A percentile compares a stretch with the other conserved stretches of the same genome.
Conservation (phyloP, 352 stramenopile genomes). For the Pythium phragmiticola region DNA sequence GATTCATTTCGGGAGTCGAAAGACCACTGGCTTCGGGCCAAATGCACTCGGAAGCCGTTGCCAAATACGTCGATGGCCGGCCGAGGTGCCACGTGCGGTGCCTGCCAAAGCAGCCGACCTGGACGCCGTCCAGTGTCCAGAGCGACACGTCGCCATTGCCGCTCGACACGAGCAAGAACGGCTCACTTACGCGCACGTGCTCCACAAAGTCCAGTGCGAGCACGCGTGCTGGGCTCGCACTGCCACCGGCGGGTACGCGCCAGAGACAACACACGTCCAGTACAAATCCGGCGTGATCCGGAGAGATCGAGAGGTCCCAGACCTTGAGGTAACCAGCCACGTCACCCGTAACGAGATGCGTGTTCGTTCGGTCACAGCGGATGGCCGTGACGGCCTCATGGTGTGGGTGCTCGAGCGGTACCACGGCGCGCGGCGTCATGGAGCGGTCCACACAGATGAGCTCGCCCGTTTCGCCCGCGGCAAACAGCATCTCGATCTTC, state of each 20-base stretch:
- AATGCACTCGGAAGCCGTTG: conserved; percentile 42
- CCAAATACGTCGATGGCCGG: conserved; percentile 46
- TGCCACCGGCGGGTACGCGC: conserved; percentile 27
- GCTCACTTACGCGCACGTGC: conserved; percentile 48
- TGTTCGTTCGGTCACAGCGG: conserved; percentile 56
- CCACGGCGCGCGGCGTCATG: conserved; percentile 52
- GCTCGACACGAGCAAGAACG: conserved; percentile 65
- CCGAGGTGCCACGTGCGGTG: conserved; percentile 66
- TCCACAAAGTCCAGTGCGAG: conserved; percentile 64
- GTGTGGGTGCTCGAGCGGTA: conserved; percentile 35
- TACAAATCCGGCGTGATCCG: conserved; percentile 55
- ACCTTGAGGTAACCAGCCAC: conserved; percentile 54
- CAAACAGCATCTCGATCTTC: conserved; percentile 73
- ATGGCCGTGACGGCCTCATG: conserved; percentile 56
- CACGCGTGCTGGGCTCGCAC: conserved; percentile 27
- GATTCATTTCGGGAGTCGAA: too few species aligned
- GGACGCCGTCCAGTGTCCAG: conserved; percentile 68
- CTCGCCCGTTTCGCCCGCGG: conserved; percentile 56
- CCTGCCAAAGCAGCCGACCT: conserved; percentile 65
- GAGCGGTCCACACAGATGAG: conserved; percentile 69
- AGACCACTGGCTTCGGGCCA: conserved; percentile 17
- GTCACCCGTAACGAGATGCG: conserved; percentile 59
- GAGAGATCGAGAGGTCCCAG: conserved; percentile 58
- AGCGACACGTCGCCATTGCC: conserved; percentile 68
- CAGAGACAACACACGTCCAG: conserved; percentile 61